A percentile compares a stretch with the other conserved stretches of the same genome.
These are phyloP conservation scores for Eleusine coracana DNA, from an alignment of 176 grass and related monocot genomes.

Conservation along the genomic window DNA sequence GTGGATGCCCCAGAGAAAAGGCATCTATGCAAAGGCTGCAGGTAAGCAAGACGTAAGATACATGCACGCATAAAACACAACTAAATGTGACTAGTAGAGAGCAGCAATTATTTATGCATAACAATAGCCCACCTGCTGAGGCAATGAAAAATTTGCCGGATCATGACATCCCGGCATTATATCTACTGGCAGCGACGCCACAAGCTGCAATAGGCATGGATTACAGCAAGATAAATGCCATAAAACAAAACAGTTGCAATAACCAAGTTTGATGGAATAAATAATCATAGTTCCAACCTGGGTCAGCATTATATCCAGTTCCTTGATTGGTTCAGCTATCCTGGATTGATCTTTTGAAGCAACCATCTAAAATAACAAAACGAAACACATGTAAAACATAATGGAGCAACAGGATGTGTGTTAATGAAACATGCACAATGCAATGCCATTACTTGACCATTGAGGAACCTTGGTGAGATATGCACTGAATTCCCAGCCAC, in stretches of 20 bases:
- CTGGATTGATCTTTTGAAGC: slow-evolving; percentile 83
- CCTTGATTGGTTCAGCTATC: slow-evolving; percentile 90
- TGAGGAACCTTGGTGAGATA: slow-evolving; percentile 71
- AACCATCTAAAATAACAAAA: slow-evolving; percentile 59
- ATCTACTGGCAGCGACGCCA: slow-evolving; percentile 85
- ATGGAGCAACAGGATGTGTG: background rate
- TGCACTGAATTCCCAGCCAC: slow-evolving; percentile 88
- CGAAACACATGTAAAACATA: background rate
- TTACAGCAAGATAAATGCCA: slow-evolving; percentile 29
- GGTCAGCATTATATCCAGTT: slow-evolving; percentile 94
- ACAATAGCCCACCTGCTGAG: slow-evolving; percentile 71
- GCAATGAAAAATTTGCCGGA: slow-evolving; percentile 94
- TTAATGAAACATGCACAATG: slow-evolving; percentile 22
- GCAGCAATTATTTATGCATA: slow-evolving; percentile 26
- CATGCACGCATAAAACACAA: slow-evolving; percentile 12
- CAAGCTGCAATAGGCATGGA: slow-evolving; percentile 60
- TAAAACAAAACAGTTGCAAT: background rate
- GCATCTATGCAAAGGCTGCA: slow-evolving; percentile 88
- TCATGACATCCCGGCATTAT: slow-evolving; percentile 90
- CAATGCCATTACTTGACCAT: slow-evolving; percentile 65
- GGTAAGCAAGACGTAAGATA: slow-evolving; percentile 35
- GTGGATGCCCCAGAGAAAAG: slow-evolving; percentile 85
- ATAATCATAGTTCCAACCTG: slow-evolving; percentile 62
- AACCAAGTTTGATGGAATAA: slow-evolving; percentile 18
- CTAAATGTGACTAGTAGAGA: slow-evolving; percentile 22